A percentile compares a stretch with the other conserved stretches of the same genome.
phyloP scores from a whole-genome alignment of 768 basidiomycete genomes.

The Podaxis sp. region DNA sequence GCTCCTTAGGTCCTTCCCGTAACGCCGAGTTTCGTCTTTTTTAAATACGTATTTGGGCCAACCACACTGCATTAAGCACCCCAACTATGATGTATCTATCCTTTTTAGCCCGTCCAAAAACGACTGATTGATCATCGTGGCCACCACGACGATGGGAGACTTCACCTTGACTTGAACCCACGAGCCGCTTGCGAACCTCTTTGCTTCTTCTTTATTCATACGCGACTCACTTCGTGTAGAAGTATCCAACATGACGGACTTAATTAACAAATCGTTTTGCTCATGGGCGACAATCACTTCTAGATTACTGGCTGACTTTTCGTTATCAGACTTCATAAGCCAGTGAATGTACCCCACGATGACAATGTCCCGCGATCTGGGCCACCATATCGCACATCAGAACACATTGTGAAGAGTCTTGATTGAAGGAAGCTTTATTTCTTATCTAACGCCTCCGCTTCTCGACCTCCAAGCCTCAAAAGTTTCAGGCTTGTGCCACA shows the following conservation, averaged over 20 bases:
- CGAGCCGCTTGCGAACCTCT: not conserved
- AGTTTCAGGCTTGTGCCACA: not conserved
- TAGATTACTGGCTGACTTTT: not conserved
- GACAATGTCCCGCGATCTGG: not conserved
- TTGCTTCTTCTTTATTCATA: not conserved
- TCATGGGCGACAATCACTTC: not conserved
- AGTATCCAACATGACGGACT: not conserved
- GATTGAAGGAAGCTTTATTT: conserved; percentile 1
- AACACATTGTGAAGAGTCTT: not conserved
- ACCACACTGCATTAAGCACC: not conserved
- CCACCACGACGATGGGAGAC: not conserved
- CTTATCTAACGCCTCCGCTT: conserved; percentile 7
- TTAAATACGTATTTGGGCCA: conserved; percentile 2
- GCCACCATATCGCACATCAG: not conserved
- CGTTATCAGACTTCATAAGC: not conserved
- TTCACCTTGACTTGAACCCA: not conserved
- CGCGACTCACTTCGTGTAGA: not conserved
- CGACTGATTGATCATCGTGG: not conserved
- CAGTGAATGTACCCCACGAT: conserved; percentile 1
- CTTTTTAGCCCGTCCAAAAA: not conserved
- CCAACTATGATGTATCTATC: not conserved
- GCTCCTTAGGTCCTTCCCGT: not conserved
- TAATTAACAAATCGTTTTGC: not conserved
- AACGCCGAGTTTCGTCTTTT: not conserved
- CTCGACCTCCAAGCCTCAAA: not conserved